A percentile compares a stretch with the other conserved stretches of the same genome.
Evolutionary conservation across 768 basidiomycete genomes (phyloP).

Genomic region (Trametes meyenii): DNA sequence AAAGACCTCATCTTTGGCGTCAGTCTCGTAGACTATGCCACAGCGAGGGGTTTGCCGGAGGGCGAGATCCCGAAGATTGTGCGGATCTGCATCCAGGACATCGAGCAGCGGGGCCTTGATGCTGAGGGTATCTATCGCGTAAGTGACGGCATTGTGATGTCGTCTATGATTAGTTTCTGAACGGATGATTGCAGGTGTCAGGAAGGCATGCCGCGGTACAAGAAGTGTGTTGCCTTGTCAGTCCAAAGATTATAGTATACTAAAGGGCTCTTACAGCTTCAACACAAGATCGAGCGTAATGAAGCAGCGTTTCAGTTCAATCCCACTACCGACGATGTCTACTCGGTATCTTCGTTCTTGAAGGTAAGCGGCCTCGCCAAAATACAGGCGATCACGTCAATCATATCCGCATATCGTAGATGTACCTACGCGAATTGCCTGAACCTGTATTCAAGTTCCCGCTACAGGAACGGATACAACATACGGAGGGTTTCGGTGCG

Average conservation of each 20-base stretch:
- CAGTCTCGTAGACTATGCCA: slow-evolving; percentile 86
- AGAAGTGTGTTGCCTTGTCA: slow-evolving; percentile 50
- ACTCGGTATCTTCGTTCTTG: slow-evolving; percentile 79
- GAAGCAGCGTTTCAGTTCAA: slow-evolving; percentile 77
- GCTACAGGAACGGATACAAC: slow-evolving; percentile 78
- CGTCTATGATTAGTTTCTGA: not conserved
- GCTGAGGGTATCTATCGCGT: slow-evolving; percentile 83
- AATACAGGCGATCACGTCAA: not conserved
- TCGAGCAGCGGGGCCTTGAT: slow-evolving; percentile 79
- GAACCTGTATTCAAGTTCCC: slow-evolving; percentile 88
- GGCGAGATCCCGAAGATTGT: slow-evolving; percentile 81
- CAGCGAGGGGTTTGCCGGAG: slow-evolving; percentile 66
- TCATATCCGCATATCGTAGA: not conserved
- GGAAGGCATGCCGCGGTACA: slow-evolving; percentile 86
- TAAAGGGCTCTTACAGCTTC: slow-evolving; percentile 51
- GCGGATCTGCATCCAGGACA: slow-evolving; percentile 76
- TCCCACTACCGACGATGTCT: slow-evolving; percentile 73
- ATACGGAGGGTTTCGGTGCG: slow-evolving; percentile 76
- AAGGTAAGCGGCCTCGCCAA: slow-evolving; percentile 55
- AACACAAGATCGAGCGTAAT: slow-evolving; percentile 85
- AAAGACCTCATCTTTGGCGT: slow-evolving; percentile 90
- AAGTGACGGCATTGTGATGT: slow-evolving; percentile 25
- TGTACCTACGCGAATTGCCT: slow-evolving; percentile 78
- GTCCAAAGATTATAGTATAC: not conserved
- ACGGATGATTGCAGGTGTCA: slow-evolving; percentile 56